These are phyloP conservation scores for Hygrophoropsis aurantiaca DNA, from an alignment of 768 basidiomycete genomes.

Conservation along the genomic window DNA sequence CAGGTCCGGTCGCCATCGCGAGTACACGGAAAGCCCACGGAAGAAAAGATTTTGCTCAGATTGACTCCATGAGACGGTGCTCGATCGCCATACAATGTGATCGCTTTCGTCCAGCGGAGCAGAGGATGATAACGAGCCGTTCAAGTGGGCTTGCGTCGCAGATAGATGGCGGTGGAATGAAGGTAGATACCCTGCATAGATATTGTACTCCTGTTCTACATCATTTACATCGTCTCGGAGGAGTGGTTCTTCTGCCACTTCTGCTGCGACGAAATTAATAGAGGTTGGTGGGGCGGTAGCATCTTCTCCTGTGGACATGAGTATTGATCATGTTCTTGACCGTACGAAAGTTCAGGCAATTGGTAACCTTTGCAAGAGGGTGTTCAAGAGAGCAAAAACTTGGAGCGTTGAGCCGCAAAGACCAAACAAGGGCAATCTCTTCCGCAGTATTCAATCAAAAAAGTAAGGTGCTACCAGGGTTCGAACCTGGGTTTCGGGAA, in stretches of 20 bases:
- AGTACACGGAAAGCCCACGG: conserved; percentile 62
- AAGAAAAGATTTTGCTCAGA: conserved; percentile 75
- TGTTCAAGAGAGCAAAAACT: too few species aligned
- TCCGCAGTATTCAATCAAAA: too few species aligned
- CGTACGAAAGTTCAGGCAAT: too few species aligned
- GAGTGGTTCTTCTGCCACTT: too few species aligned
- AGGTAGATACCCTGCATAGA: conserved; percentile 22
- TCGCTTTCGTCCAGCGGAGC: conserved; percentile 1
- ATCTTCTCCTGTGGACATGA: too few species aligned
- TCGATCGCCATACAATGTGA: not conserved
- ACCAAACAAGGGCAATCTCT: too few species aligned
- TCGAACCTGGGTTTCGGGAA: conserved; percentile 41
- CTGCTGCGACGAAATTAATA: too few species aligned
- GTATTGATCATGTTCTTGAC: too few species aligned
- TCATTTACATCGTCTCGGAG: too few species aligned
- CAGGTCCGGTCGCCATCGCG: conserved; percentile 74
- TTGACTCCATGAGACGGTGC: conserved; percentile 51
- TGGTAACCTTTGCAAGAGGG: too few species aligned
- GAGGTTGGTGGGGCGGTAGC: too few species aligned
- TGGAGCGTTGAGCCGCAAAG: too few species aligned
- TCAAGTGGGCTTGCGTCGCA: conserved; percentile 22
- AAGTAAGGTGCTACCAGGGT: conserved; percentile 38
- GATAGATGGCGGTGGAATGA: conserved; percentile 23
- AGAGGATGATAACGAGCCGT: not conserved
- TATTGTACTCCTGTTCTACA: conserved; percentile 15